Evolutionary conservation across 2,329 filamentous ascomycete genomes (phyloP).

Genomic region (Stenocarpella maydis): DNA sequence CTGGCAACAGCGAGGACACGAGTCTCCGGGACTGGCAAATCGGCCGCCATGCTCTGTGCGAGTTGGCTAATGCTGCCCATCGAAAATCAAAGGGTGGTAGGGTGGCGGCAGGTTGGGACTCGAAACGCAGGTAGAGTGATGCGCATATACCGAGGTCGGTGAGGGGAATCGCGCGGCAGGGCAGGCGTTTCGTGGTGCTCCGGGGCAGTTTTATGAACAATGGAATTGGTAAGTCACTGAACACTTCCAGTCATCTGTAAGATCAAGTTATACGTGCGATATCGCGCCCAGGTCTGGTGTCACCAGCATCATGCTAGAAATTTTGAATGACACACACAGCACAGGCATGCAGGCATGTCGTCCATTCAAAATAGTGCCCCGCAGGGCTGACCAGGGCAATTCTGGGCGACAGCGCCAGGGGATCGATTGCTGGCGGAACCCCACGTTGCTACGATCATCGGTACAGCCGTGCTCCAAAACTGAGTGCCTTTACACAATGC

Average conservation of each 20-base stretch:
- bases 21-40: conserved; percentile 62
- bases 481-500: neutral
- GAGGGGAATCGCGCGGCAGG: conserved; percentile 4
- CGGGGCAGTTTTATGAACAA: conserved; percentile 3
- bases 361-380: conserved; percentile 26
- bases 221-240: neutral
- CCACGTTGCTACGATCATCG: conserved; percentile 30
- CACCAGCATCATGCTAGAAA: conserved; percentile 28
- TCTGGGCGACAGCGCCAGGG: neutral
- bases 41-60: conserved; percentile 46
- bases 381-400: conserved; percentile 17
- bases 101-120: neutral
- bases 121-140: neutral
- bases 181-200: neutral
- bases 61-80: conserved; percentile 15
- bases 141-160: conserved; percentile 4
- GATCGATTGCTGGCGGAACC: conserved; percentile 15
- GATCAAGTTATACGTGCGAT: conserved; percentile 7
- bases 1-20: conserved; percentile 88
- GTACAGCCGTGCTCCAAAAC: neutral
- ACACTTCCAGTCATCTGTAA: neutral
- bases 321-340: conserved; percentile 31
- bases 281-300: neutral
- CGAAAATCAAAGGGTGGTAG: conserved; percentile 2
- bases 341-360: conserved; percentile 10